Conservation (phyloP, 345 rosid species). For the Geranium rotundifolium region DNA sequence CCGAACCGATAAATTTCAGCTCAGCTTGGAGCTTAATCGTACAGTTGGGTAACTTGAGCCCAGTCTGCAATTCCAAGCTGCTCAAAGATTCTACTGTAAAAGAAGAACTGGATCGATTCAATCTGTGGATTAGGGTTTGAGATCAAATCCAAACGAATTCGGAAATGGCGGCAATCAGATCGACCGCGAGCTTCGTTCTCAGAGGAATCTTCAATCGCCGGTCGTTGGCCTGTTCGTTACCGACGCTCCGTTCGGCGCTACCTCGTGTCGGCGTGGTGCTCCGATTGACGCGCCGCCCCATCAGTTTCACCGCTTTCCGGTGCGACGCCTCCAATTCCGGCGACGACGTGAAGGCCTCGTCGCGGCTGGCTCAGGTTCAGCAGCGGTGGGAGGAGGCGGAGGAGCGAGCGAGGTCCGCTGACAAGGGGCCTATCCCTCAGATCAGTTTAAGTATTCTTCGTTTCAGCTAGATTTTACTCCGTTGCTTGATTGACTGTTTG, state of each 20-base stretch:
- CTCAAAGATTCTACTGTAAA: too few relatives aligned
- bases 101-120: too few relatives aligned
- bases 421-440: constrained; percentile 50
- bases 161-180: constrained; percentile 49
- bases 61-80: too few relatives aligned
- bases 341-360: constrained; percentile 47
- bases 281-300: constrained; percentile 5
- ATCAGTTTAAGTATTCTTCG: constrained; percentile 47
- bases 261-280: constrained; percentile 9
- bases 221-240: constrained; percentile 13
- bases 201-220: constrained; percentile 27
- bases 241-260: constrained; percentile 15
- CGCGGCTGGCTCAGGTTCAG: constrained; percentile 63
- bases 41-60: too few relatives aligned
- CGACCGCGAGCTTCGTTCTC: constrained; percentile 34
- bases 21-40: too few relatives aligned
- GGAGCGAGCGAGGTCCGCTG: constrained; percentile 60
- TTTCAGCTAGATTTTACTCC: neutral
- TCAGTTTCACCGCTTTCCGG: constrained; percentile 32
- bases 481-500: neutral
- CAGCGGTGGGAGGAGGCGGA: constrained; percentile 70
- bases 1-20: too few relatives aligned
- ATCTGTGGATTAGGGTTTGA: neutral
- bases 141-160: neutral
- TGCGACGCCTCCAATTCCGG: constrained; percentile 44